Evolutionary conservation across 176 grass and related monocot species (phyloP).

Genomic region (Typha latifolia): DNA sequence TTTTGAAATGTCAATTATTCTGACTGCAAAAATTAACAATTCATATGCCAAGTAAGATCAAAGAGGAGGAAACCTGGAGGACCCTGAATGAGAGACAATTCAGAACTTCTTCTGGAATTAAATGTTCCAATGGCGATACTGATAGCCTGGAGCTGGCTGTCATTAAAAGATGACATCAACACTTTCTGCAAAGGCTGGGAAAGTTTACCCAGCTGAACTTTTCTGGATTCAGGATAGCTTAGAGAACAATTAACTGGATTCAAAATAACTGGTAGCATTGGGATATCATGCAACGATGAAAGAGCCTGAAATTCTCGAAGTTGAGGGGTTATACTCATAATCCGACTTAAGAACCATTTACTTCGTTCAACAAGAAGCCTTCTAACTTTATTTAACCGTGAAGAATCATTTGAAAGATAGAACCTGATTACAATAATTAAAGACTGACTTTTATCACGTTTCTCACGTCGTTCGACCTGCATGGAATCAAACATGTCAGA

Average conservation of each 20-base stretch:
- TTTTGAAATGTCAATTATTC: constrained; percentile 7
- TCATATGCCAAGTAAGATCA: neutral
- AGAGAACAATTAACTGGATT: constrained; percentile 42
- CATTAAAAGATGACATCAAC: constrained; percentile 71
- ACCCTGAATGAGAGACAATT: constrained; percentile 89
- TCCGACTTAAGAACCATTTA: constrained; percentile 76
- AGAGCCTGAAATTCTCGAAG: constrained; percentile 86
- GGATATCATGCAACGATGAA: constrained; percentile 78
- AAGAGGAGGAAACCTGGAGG: constrained; percentile 62
- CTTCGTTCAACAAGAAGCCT: constrained; percentile 78
- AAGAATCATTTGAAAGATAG: constrained; percentile 54
- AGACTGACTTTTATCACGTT: constrained; percentile 51
- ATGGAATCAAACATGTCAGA: neutral
- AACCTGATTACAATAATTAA: constrained; percentile 69
- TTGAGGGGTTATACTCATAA: constrained; percentile 91
- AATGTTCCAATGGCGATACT: constrained; percentile 36
- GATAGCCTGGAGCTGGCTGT: constrained; percentile 78
- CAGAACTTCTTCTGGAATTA: constrained; percentile 36
- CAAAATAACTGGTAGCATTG: constrained; percentile 75
- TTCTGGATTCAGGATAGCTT: constrained; percentile 40
- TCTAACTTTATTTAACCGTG: constrained; percentile 69
- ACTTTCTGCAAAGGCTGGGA: constrained; percentile 39
- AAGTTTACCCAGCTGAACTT: constrained; percentile 49
- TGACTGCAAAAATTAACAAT: neutral
- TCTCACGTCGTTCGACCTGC: constrained; percentile 78